Evolutionary conservation across 78 protist genomes (phyloP).

Genomic region (Speleostelium caveatum): DNA sequence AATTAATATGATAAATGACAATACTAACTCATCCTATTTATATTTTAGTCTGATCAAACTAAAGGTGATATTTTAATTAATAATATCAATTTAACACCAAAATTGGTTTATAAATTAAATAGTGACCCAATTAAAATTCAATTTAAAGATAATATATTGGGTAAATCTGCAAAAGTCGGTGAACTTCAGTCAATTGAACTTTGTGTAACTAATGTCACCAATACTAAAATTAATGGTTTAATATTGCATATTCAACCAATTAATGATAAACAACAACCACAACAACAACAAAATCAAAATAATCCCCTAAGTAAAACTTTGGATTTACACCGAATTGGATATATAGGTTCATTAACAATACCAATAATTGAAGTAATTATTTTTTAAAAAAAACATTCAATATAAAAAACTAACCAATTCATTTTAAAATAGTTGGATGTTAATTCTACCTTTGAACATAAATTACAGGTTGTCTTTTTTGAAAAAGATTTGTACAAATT

Average conservation of each 20-base stretch:
- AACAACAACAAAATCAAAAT: not conserved
- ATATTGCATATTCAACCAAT: constrained; percentile 59
- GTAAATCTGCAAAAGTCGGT: constrained; percentile 21
- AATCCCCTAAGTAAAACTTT: not conserved
- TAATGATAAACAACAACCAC: not conserved
- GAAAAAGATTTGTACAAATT: constrained; percentile 57
- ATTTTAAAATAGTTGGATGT: constrained; percentile 4
- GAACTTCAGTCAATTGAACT: constrained; percentile 28
- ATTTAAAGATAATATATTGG: constrained; percentile 27
- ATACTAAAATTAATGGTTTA: constrained; percentile 21
- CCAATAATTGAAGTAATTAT: constrained; percentile 57
- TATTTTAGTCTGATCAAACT: constrained; percentile 41
- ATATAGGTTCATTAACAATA: constrained; percentile 63
- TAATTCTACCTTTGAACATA: constrained; percentile 23
- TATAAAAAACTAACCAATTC: not conserved
- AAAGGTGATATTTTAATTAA: constrained; percentile 30
- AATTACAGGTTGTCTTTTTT: constrained; percentile 49
- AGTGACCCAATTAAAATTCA: constrained; percentile 35
- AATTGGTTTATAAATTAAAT: constrained; percentile 49
- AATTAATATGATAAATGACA: not conserved
- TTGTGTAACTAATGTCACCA: constrained; percentile 29
- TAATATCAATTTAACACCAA: constrained; percentile 32
- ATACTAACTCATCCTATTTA: not conserved
- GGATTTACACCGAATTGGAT: too few relatives aligned
- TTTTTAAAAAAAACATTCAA: not conserved